phyloP scores from a whole-genome alignment of 768 basidiomycete species.

The Psilocybe cyanescens region DNA sequence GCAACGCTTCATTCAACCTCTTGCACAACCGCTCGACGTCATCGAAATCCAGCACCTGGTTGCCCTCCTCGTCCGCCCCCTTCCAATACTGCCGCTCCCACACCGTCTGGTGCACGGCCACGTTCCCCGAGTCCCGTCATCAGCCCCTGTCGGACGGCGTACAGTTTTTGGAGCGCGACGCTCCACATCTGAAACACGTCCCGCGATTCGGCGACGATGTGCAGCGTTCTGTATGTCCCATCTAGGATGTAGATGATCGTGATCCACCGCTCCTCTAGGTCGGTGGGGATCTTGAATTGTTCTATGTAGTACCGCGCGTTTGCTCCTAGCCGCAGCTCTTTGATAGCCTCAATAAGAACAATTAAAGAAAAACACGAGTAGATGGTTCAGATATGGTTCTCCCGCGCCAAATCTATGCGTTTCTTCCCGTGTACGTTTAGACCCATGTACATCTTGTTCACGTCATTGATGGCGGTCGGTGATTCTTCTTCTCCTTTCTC shows the following conservation, averaged over 20 bases:
- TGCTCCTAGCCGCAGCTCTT: constrained; percentile 78
- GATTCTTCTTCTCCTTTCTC: constrained; percentile 25
- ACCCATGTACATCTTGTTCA: constrained; percentile 55
- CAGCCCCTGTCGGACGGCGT: constrained; percentile 68
- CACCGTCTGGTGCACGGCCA: constrained; percentile 64
- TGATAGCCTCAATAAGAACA: constrained; percentile 89
- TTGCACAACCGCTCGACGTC: constrained; percentile 75
- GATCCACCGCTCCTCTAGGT: constrained; percentile 79
- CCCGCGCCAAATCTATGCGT: constrained; percentile 51
- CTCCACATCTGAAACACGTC: constrained; percentile 55
- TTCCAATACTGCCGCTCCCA: constrained; percentile 90
- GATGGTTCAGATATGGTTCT: constrained; percentile 50
- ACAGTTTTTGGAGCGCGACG: constrained; percentile 62
- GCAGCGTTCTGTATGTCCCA: constrained; percentile 82
- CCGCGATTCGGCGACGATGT: constrained; percentile 73
- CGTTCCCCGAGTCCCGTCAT: constrained; percentile 67
- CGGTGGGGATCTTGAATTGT: constrained; percentile 65
- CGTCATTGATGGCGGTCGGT: constrained; percentile 34
- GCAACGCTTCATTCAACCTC: constrained; percentile 66
- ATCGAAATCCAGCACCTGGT: constrained; percentile 67
- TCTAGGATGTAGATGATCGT: constrained; percentile 84
- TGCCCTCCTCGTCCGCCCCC: constrained; percentile 62
- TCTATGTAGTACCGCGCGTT: constrained; percentile 74
- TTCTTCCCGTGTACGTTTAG: constrained; percentile 68
- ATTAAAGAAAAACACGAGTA: constrained; percentile 24